phyloP scores from a whole-genome alignment of 2,329 filamentous ascomycete species.

The Ustilaginoidea virens region DNA sequence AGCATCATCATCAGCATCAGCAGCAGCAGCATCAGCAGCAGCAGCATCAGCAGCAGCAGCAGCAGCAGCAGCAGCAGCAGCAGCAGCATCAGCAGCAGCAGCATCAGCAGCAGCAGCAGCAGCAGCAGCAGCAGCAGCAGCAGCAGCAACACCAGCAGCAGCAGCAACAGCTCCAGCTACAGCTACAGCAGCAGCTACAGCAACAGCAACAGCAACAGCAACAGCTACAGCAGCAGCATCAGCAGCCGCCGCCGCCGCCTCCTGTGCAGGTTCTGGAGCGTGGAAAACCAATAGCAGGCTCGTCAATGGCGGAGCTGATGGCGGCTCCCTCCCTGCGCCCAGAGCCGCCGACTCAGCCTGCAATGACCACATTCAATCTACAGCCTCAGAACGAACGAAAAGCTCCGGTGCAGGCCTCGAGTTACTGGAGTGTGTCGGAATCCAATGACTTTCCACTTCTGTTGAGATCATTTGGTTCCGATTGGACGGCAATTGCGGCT shows the following conservation, averaged over 20 bases:
- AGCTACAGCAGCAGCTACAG: background rate
- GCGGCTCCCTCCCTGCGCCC: slow-evolving; percentile 40
- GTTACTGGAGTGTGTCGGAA: slow-evolving; percentile 80
- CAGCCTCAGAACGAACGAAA: slow-evolving; percentile 34
- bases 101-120: background rate
- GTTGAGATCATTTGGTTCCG: slow-evolving; percentile 60
- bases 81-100: slow-evolving; percentile 4
- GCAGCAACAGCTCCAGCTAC: background rate
- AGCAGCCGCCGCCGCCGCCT: slow-evolving; percentile 1
- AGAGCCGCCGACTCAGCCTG: slow-evolving; percentile 31
- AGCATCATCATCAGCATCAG: background rate
- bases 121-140: background rate
- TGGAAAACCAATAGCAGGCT: slow-evolving; percentile 16
- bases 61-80: background rate
- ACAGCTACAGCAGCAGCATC: slow-evolving; percentile 4
- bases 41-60: background rate
- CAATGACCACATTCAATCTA: slow-evolving; percentile 36
- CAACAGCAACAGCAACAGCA: slow-evolving; percentile 9
- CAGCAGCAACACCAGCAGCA: background rate
- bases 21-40: background rate
- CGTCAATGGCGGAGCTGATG: slow-evolving; percentile 36
- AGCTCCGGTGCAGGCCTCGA: slow-evolving; percentile 46
- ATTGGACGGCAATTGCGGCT: slow-evolving; percentile 59
- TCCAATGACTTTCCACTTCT: slow-evolving; percentile 60
- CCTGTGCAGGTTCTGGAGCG: slow-evolving; percentile 18